phyloP scores from a whole-genome alignment of 495 filamentous ascomycete genomes.

The Aspergillus bridgeri region DNA sequence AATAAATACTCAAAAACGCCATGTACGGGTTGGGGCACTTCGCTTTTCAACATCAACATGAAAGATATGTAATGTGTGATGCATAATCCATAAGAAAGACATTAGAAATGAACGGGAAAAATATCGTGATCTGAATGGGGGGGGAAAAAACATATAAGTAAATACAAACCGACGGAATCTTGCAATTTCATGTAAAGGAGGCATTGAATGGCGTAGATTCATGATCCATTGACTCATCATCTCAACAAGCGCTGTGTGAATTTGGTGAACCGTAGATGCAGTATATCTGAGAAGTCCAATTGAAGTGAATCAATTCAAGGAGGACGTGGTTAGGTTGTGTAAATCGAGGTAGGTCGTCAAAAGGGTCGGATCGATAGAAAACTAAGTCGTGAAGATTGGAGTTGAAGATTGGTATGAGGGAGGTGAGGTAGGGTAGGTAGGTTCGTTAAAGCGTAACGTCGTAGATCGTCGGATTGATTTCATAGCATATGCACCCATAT shows the following conservation, averaged over 20 bases:
- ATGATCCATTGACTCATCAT: no score
- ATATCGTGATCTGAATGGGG: not conserved
- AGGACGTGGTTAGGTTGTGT: no score
- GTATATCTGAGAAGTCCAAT: no score
- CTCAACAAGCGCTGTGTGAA: no score
- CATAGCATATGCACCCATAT: not conserved
- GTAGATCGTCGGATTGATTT: not conserved
- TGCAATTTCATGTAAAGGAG: not conserved
- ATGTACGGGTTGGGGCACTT: not conserved
- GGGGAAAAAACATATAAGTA: not conserved
- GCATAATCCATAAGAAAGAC: not conserved
- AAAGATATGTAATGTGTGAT: not conserved
- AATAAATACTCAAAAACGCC: no score
- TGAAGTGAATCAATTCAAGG: no score
- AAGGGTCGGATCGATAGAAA: no score
- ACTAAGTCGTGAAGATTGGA: not conserved
- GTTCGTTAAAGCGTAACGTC: not conserved
- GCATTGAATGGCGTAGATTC: no score
- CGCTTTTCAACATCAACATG: not conserved
- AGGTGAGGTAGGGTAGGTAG: no score
- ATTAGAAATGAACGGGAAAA: not conserved
- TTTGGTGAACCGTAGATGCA: no score
- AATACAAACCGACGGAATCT: not conserved
- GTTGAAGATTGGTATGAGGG: not conserved
- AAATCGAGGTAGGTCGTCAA: no score